Evolutionary conservation across 2,329 filamentous ascomycete genomes (phyloP).

Genomic region (Fusarium sterilihyphosum): DNA sequence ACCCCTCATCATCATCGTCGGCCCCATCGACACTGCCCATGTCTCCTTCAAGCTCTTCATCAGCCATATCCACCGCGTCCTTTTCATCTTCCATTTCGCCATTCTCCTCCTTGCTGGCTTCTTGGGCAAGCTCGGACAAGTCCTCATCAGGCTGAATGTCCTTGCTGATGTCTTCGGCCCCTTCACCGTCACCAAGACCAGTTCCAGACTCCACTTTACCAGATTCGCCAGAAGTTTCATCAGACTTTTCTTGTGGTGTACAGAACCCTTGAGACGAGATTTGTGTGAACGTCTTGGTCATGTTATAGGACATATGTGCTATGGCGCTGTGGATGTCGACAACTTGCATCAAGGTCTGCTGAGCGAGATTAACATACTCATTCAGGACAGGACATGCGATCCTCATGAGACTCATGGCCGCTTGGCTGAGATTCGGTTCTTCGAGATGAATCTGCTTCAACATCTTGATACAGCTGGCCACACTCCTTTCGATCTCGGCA

Average conservation of each 20-base stretch:
- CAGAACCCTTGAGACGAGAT: conserved; percentile 91
- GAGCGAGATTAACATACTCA: conserved; percentile 74
- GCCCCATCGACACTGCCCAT: conserved; percentile 72
- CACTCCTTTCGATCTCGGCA: conserved; percentile 59
- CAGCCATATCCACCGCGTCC: conserved; percentile 90
- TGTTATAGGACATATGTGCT: conserved; percentile 77
- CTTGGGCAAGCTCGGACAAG: conserved; percentile 87
- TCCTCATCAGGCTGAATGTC: conserved; percentile 95
- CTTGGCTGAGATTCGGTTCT: conserved; percentile 40
- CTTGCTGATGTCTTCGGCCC: conserved; percentile 97
- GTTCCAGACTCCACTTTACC: conserved; percentile 91
- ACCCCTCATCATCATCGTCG: conserved; percentile 68
- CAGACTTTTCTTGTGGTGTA: conserved; percentile 82
- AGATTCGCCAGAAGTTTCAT: conserved; percentile 73
- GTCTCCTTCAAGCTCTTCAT: conserved; percentile 90
- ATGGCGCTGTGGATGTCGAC: conserved; percentile 74
- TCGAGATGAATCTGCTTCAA: conserved; percentile 48
- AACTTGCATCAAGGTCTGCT: conserved; percentile 67
- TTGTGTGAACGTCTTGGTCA: conserved; percentile 81
- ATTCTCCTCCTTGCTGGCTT: conserved; percentile 73
- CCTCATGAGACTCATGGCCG: conserved; percentile 46
- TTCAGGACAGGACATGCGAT: conserved; percentile 72
- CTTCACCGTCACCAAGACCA: conserved; percentile 93
- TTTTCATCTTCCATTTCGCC: conserved; percentile 81
- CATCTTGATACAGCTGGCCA: conserved; percentile 51